Evolutionary conservation across 2,329 filamentous ascomycete species (phyloP), one percentile per base, ranked within the genome.

Genomic region (Bertia moriformis): DNA sequence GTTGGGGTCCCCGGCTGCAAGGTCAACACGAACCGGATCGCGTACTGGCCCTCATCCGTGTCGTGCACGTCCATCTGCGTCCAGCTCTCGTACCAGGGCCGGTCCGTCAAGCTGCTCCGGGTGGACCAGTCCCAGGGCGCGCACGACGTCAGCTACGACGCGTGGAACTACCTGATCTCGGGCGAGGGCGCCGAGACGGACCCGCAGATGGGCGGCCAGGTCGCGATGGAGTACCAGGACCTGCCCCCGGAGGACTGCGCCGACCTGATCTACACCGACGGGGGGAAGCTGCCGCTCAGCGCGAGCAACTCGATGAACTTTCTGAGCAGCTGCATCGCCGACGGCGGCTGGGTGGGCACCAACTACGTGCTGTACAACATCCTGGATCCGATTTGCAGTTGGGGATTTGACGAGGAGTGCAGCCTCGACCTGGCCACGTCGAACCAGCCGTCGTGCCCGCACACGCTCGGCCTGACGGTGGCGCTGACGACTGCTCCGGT

Each of bases 1-100:
- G 54, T 73, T 43, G 72, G 72, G 37, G 71, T 74, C 3, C 55
- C 73, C 4, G 72, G 72, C 38, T 76, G 72, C 65, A 69, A 73
- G 54, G 63, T 77, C 53, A 54, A 76, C 57, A 73, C 65, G 44
- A 67, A 76, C 60, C 69, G 70, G 32, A 63, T 76, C 29, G 72
- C 72, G 44, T 77, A 77, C 63, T 77, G 69, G 68, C 73, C 73
- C 4, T 50, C 49, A 18, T 50, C 59, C 3, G 59, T 71, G 37
- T 60, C 62, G 57, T 77, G 72, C 60, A 57, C 65, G 57, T 62
- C 69, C 51, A 61, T 76, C 46, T 77, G 72, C 55, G 58, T 75
- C 48, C 65, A 66, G 52, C 57, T 76, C 43, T 62, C 58, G 41
- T 57, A 67, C 51, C 57, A 52, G 33, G 66, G 55, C 41, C 66